phyloP scores from a whole-genome alignment of 495 filamentous ascomycete species.

The Xylaria venustula region DNA sequence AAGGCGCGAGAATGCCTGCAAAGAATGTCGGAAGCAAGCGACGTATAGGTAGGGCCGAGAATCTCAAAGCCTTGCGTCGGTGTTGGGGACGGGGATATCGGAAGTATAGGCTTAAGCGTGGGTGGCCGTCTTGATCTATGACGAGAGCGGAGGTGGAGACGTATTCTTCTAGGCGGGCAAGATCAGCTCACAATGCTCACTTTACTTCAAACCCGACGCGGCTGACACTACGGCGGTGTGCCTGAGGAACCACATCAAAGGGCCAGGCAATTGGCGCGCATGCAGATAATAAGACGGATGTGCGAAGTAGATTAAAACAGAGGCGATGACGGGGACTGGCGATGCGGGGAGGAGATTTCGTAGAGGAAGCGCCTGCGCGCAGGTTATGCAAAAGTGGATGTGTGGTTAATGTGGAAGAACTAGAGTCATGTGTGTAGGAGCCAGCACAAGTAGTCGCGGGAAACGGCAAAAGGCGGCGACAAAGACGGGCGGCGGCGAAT shows the following conservation, averaged over 20 bases:
- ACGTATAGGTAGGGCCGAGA: not conserved
- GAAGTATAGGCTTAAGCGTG: conserved; percentile 2
- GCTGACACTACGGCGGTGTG: not conserved
- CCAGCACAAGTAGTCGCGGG: not conserved
- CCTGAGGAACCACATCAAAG: not conserved
- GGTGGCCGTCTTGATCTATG: conserved; percentile 9
- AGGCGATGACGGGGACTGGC: conserved; percentile 23
- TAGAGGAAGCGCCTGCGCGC: conserved; percentile 12
- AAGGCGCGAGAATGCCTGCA: conserved; percentile 4
- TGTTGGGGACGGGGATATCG: conserved; percentile 14
- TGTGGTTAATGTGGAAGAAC: not conserved
- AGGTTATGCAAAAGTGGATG: not conserved
- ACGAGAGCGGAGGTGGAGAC: conserved; percentile 14
- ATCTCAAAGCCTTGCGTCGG: not conserved
- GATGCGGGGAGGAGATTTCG: conserved; percentile 32
- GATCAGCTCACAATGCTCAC: conserved; percentile 9
- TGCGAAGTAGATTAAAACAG: conserved; percentile 22
- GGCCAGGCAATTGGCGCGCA: not conserved
- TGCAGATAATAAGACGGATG: conserved; percentile 7
- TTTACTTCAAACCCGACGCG: not conserved
- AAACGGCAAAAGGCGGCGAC: not conserved
- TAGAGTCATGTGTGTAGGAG: not conserved
- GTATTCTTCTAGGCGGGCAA: conserved; percentile 4
- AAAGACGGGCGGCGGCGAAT: not conserved
- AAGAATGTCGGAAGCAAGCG: not conserved